Evolutionary conservation across 345 rosid genomes (phyloP), one percentile per base, ranked within the genome.

Genomic region (Acer saccharum): DNA sequence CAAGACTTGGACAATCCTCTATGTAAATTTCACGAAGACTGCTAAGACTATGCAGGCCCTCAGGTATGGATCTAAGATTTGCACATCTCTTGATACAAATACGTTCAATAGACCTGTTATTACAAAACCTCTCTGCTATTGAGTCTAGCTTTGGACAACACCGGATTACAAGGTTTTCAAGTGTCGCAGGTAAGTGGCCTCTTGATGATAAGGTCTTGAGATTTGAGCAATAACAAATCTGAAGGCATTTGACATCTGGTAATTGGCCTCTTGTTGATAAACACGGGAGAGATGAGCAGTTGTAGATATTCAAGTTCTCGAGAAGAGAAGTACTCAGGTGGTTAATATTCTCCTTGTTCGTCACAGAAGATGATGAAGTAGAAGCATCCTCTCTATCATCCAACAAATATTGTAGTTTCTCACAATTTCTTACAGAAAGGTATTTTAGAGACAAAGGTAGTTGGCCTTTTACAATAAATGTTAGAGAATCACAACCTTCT

Each of bases 121-220:
- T 20, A 13, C 8, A 55, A 20, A 68, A 68, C 57, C 27, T 68
- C 29, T 46, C 32, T 21, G 17, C 72, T 21, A 46, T 68, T 14
- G 76, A 43, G 16, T 73, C 69, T 11, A 63, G 43, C 60, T 62
- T 74, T 21, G 23, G 25, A 27, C 77, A 74, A 17, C 10, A 4
- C 1, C 2, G 2, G 11, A 58, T 58, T 8, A 10, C 2, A 8
- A 74, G 69, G 4, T 10, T 6, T 17, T 74, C 69, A 27, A 64
- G 69, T 10, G 7, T 16, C 43, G 9, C 69, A 25, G 68, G 46
- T 27, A 48, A 27, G 27, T 18, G 46, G 52, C 17, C 16, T 10
- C 2, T 14, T 7, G 67, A 23, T 7, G 76, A 32, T 3, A 62
- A 16, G 12, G 16, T 25, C 39, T 66, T 77, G 61, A 82, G 58